Percentiles rank a stretch among this genome's conserved stretches.
These are phyloP conservation scores for Phaseolus lunatus DNA, from an alignment of 306 rosid genomes.

Conservation along the genomic window DNA sequence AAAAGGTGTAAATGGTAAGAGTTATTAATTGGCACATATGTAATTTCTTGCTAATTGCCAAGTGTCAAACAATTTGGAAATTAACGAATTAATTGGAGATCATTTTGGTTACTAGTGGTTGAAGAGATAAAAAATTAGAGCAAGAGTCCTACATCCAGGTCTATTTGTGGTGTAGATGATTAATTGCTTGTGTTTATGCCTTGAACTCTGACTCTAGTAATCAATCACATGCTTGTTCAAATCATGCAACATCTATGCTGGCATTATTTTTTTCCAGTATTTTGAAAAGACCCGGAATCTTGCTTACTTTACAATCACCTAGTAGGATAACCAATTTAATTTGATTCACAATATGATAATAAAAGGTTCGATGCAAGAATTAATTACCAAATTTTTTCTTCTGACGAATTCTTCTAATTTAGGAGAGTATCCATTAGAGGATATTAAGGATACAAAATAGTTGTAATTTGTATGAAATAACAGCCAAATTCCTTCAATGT, in stretches of 20 bases:
- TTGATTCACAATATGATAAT: not conserved
- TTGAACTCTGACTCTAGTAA: slow-evolving; percentile 6
- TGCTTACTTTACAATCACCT: not conserved
- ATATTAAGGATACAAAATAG: not conserved
- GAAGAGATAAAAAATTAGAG: not conserved
- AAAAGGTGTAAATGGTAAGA: not conserved
- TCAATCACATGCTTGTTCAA: slow-evolving; percentile 20
- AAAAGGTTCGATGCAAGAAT: not conserved
- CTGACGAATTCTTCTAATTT: not conserved
- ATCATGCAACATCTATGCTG: not conserved
- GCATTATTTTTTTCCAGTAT: slow-evolving; percentile 3
- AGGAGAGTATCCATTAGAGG: not conserved
- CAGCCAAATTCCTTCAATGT: not conserved
- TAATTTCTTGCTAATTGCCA: not conserved
- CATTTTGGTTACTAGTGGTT: not conserved
- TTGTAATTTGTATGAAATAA: not conserved
- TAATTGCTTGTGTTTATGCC: not conserved
- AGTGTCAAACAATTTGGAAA: not conserved
- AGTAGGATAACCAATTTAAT: not conserved
- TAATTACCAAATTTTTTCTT: not conserved
- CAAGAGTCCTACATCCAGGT: not conserved
- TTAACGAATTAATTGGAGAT: not conserved
- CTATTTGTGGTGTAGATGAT: slow-evolving; percentile 8
- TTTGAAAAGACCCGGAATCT: not conserved
- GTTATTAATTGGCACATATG: not conserved